These are phyloP conservation scores for Fonsecaea nubica DNA, from an alignment of 2,329 filamentous ascomycete species.

Conservation along the genomic window DNA sequence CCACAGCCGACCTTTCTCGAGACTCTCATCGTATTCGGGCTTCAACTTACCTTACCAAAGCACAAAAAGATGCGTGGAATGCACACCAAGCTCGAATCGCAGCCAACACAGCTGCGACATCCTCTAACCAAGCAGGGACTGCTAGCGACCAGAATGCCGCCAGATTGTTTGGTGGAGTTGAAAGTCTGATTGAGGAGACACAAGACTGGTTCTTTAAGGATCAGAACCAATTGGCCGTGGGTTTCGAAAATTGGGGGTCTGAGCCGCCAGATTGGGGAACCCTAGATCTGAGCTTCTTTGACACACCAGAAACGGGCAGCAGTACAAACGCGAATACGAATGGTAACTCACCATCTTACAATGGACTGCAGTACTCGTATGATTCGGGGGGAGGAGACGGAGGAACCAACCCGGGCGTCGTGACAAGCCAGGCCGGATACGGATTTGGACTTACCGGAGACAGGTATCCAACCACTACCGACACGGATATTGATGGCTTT, in stretches of 20 bases:
- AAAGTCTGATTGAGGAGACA: constrained; percentile 66
- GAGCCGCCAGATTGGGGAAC: constrained; percentile 35
- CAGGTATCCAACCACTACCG: constrained; percentile 8
- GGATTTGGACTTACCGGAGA: not conserved
- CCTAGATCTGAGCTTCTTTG: constrained; percentile 35
- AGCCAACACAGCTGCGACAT: constrained; percentile 33
- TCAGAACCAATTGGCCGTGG: constrained; percentile 65
- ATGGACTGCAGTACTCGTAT: constrained; percentile 22
- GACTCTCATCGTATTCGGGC: constrained; percentile 27
- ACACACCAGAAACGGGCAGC: constrained; percentile 19
- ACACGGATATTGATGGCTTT: not conserved
- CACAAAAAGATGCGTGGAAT: constrained; percentile 47
- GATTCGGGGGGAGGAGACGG: not conserved
- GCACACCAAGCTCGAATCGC: constrained; percentile 39
- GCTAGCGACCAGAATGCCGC: constrained; percentile 52
- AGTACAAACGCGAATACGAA: constrained; percentile 18
- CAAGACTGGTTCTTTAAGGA: constrained; percentile 71
- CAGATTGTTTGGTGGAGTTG: constrained; percentile 65
- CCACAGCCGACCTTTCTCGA: constrained; percentile 40
- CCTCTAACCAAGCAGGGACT: constrained; percentile 38
- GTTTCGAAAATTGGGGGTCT: constrained; percentile 66
- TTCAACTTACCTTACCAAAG: constrained; percentile 39
- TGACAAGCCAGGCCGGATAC: not conserved
- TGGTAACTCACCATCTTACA: constrained; percentile 28
- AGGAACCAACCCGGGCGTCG: not conserved